These are phyloP conservation scores for Scedosporium apiospermum DNA, from an alignment of 2,329 filamentous ascomycete species.

Conservation along the genomic window DNA sequence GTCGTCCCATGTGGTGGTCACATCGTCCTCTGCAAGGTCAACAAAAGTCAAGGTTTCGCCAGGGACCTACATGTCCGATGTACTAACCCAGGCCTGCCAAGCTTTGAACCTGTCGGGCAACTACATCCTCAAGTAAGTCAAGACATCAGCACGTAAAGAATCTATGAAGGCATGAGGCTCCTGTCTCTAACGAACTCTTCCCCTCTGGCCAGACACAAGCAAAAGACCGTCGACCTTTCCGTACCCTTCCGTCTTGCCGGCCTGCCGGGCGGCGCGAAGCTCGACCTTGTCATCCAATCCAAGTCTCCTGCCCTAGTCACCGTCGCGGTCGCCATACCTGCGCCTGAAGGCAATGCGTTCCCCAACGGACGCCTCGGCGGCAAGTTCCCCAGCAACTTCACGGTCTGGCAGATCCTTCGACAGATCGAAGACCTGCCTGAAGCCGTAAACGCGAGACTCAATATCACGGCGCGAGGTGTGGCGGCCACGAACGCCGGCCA, in stretches of 20 bases:
- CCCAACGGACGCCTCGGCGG: conserved; percentile 63
- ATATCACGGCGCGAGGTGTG: conserved; percentile 77
- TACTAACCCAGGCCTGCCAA: conserved; percentile 77
- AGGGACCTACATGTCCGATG: conserved; percentile 70
- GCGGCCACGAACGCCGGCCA: conserved; percentile 48
- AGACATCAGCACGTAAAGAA: too few species aligned
- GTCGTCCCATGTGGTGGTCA: conserved; percentile 82
- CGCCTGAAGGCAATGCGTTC: conserved; percentile 53
- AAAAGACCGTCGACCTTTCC: conserved; percentile 79
- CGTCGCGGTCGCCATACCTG: conserved; percentile 78
- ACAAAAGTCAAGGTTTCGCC: conserved; percentile 77
- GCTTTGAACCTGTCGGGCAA: conserved; percentile 69
- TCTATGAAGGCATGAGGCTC: not conserved
- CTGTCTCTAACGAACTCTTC: not conserved
- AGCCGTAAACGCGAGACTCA: conserved; percentile 52
- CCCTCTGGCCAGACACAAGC: conserved; percentile 52
- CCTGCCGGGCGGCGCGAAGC: conserved; percentile 74
- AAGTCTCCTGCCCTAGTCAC: conserved; percentile 78
- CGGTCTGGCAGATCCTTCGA: conserved; percentile 80
- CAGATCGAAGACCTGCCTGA: conserved; percentile 75
- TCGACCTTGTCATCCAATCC: conserved; percentile 82
- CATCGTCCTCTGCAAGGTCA: conserved; percentile 69
- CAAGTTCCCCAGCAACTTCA: conserved; percentile 81
- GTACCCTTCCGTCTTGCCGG: conserved; percentile 75
- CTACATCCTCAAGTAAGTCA: conserved; percentile 67